Evolutionary conservation across 768 basidiomycete species (phyloP), one percentile per base, ranked within the genome.

Genomic region (Saitozyma sp.): DNA sequence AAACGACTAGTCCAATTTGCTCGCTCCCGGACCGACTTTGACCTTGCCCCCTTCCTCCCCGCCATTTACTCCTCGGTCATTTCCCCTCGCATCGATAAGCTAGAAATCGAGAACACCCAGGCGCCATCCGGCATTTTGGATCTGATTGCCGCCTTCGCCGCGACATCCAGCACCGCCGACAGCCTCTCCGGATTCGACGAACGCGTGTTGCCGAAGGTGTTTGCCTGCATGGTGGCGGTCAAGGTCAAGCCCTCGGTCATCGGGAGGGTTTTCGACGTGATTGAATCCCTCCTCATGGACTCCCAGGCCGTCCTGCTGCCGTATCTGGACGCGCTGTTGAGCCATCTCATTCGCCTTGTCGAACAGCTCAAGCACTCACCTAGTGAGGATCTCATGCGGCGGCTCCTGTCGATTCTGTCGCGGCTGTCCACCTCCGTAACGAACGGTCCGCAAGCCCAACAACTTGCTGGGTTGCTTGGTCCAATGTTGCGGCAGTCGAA

Each of bases 1-100:
- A 91, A 91, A 77, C 86, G 94, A 11, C 80, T 97, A 43, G 86
- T 88, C 1, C 90, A 94, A 72, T 95, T 97, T 81, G 92, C 92
- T 85, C 85, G 87, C 13, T 83, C 83, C 46, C 86, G 89, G 0
- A 84, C 87, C 29, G 70, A 75, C 14, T 96, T 92, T 76, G 86
- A 95, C 78, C 95, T 89, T 75, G 73, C 82, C 0, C 84, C 86
- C 0, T 94, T 87, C 77, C 82, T 98, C 73, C 78, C 81, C 5
- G 80, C 83, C 7, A 84, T 86, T 9, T 97, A 91, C 80, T 62
- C 82, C 0, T 80, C 85, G 0, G 85, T 91, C 81, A 89, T 98
- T 69, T 86, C 88, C 0, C 93, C 95, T 0, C 89, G 96, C 7
- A 83, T 99, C 20, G 81, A 85, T 0, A 78, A 81, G 4, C 82